Conservation (phyloP, 495 filamentous ascomycete genomes). For the Daldinia concentrica region DNA sequence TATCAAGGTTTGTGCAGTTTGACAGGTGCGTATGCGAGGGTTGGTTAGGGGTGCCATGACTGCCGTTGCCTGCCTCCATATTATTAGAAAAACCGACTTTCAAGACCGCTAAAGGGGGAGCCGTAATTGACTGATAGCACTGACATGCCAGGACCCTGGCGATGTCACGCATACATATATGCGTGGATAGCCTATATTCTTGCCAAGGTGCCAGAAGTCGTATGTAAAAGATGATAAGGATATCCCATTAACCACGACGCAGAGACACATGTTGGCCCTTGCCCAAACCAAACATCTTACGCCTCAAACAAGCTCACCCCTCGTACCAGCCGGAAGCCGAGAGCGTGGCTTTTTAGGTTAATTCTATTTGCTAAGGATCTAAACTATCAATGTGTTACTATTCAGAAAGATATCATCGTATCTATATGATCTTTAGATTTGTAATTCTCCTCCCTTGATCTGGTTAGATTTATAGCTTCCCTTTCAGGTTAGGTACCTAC, state of each 20-base stretch:
- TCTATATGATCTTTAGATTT: not conserved
- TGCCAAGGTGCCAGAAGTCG: not conserved
- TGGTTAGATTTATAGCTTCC: not conserved
- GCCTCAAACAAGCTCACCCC: too few species aligned
- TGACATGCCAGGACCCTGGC: not conserved
- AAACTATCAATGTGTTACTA: not conserved
- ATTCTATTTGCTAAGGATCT: not conserved
- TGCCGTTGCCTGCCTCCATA: not conserved
- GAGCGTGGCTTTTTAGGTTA: not conserved
- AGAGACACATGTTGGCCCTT: not conserved
- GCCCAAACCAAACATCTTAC: not conserved
- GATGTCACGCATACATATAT: conserved; percentile 7
- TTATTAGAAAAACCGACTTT: not conserved
- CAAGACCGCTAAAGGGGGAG: not conserved
- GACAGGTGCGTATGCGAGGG: not conserved
- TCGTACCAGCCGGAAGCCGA: not conserved
- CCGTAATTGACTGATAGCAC: not conserved
- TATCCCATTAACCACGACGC: not conserved
- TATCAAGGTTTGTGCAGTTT: not conserved
- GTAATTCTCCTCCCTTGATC: not conserved
- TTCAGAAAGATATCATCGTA: not conserved
- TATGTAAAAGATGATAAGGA: not conserved
- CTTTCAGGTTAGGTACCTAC: conserved; percentile 1
- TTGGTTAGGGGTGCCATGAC: not conserved
- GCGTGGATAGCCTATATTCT: not conserved